Conservation (phyloP, 352 stramenopile genomes). For the Phytophthora sojae region DNA sequence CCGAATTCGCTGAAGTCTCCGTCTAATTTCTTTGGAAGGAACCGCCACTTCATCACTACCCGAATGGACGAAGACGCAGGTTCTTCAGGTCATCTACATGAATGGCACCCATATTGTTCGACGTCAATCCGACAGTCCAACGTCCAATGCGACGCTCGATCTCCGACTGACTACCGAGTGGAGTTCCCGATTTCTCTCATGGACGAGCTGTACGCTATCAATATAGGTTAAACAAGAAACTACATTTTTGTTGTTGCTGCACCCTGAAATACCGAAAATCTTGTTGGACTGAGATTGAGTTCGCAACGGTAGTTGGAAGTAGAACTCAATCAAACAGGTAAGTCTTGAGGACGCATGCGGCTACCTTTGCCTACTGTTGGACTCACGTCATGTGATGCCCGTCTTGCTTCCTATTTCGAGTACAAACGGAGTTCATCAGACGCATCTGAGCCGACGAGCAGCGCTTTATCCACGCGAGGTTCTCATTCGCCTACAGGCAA, state of each 20-base stretch:
- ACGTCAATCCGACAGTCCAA: not conserved
- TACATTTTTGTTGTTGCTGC: too few species aligned
- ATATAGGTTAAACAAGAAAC: too few species aligned
- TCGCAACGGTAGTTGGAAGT: too few species aligned
- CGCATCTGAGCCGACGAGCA: too few species aligned
- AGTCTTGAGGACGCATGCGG: too few species aligned
- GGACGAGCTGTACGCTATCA: not conserved
- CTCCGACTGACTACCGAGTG: not conserved
- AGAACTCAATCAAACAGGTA: too few species aligned
- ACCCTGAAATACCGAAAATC: too few species aligned
- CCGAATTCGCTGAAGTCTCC: not conserved
- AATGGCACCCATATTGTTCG: constrained; percentile 5
- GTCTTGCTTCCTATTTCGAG: not conserved
- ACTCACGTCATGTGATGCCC: too few species aligned
- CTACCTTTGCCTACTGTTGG: too few species aligned
- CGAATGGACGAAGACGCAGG: constrained; percentile 3
- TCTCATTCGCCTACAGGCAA: not conserved
- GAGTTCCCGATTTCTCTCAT: not conserved
- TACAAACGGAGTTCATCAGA: not conserved
- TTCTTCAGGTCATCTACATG: constrained; percentile 1
- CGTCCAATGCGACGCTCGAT: not conserved
- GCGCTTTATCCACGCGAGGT: not conserved
- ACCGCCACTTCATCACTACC: constrained; percentile 1
- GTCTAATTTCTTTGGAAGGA: not conserved
- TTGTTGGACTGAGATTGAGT: too few species aligned